Conservation (phyloP, 179 eudicot species). For the Carnegiea gigantea region DNA sequence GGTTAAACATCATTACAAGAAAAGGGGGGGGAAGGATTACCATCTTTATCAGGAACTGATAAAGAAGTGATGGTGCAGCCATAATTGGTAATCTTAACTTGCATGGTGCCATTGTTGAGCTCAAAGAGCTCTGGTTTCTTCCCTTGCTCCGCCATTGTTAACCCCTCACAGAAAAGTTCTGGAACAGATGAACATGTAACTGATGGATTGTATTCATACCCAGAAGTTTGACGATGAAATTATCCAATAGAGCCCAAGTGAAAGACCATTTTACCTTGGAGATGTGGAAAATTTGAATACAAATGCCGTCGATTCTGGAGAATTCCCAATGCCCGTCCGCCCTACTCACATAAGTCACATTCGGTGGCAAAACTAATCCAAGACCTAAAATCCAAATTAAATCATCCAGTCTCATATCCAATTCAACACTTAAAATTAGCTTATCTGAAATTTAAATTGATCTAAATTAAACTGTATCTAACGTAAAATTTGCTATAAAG, state of each 20-base stretch:
- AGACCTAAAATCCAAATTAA: too few species aligned
- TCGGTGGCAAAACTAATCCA: too few species aligned
- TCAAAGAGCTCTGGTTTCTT: not conserved
- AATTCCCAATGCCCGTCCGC: not conserved
- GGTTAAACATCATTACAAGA: too few species aligned
- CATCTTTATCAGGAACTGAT: not conserved
- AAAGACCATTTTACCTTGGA: not conserved
- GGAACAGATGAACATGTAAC: not conserved
- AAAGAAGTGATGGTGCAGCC: not conserved
- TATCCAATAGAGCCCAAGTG: not conserved
- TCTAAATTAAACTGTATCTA: too few species aligned
- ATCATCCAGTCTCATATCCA: too few species aligned
- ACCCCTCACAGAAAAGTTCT: not conserved
- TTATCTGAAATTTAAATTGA: too few species aligned
- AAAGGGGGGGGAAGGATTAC: not conserved
- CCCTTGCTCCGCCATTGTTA: not conserved
- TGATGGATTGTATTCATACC: not conserved
- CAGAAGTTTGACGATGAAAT: not conserved
- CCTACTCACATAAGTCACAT: too few species aligned
- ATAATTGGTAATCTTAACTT: not conserved
- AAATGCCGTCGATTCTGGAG: not conserved
- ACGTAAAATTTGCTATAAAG: too few species aligned
- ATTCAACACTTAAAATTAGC: too few species aligned
- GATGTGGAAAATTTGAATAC: not conserved
- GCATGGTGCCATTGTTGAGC: not conserved